Evolutionary conservation across 768 basidiomycete genomes (phyloP).

Genomic region (Rhizopogon vulgaris): DNA sequence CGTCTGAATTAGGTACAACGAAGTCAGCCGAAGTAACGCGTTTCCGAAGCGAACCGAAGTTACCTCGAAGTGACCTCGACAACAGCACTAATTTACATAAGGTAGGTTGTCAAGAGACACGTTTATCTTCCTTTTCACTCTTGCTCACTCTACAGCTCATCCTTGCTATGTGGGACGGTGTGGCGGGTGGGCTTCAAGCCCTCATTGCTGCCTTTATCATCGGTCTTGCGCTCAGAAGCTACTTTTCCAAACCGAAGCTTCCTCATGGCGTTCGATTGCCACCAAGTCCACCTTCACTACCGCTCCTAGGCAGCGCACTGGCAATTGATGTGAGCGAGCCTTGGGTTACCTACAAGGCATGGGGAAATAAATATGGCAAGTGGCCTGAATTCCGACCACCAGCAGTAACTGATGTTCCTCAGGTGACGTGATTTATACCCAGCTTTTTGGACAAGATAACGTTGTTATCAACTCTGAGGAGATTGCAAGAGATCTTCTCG

Average conservation of each 20-base stretch:
- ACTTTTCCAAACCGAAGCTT: neutral
- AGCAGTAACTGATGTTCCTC: neutral
- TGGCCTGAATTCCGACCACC: neutral
- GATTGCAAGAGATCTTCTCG: constrained; percentile 6
- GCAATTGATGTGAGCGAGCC: neutral
- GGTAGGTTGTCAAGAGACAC: neutral
- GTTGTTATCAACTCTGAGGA: constrained; percentile 11
- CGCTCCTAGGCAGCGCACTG: neutral
- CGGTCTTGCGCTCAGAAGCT: neutral
- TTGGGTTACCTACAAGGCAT: neutral
- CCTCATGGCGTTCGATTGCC: neutral
- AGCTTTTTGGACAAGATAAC: constrained; percentile 5
- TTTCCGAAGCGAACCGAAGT: no score
- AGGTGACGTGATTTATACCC: constrained; percentile 6
- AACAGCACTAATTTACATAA: no score
- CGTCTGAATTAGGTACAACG: no score
- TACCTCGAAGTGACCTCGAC: no score
- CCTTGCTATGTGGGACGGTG: neutral
- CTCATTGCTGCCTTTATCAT: neutral
- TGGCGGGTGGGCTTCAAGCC: neutral
- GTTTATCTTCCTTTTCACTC: neutral
- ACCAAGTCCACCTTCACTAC: neutral
- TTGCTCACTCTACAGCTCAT: neutral
- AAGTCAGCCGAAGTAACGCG: no score
- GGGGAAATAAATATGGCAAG: neutral